Evolutionary conservation across 805 yeast genomes (phyloP), one percentile per base, ranked within the genome.

Genomic region (Candida jianshihensis): DNA sequence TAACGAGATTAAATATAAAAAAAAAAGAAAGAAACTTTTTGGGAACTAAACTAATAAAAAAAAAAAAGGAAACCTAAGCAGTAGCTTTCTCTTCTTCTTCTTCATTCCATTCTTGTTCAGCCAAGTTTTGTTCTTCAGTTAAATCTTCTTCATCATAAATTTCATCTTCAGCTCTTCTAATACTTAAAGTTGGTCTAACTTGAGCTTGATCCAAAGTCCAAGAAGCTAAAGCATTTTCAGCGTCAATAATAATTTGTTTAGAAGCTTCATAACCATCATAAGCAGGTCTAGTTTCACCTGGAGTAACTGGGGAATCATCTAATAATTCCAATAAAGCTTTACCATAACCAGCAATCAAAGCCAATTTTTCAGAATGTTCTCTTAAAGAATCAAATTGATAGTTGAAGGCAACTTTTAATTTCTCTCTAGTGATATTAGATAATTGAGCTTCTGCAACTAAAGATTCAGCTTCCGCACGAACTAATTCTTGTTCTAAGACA

Each of bases 381-480:
- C 88, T 78, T 47, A 82, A 70, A 29, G 95, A 81, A 59, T 84
- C 94, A 58, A 86, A 84, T 61, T 82, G 89, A 61, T 82, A 81
- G 63, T 79, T 73, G 71, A 75, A 84, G 30, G 94, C 86, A 48
- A 85, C 82, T 68, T 84, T 81, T 58, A 86, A 73, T 64, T 83
- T 82, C 58, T 85, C 88, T 66, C 95, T 73, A 47, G 95, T 84
- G 57, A 84, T 84, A 64, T 85, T 85, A 26, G 90, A 81, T 52
- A 86, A 71, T 68, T 86, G 95, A 21, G 94, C 94, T 66, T 85
- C 95, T 34, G 95, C 95, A 51, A 86, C 95, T 46, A 85, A 70
- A 35, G 88, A 80, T 65, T 86, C 95, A 37, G 95, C 95, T 66
- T 86, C 95, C 26, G 92, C 92, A 64, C 95, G 74, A 40, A 86